Evolutionary conservation across 495 filamentous ascomycete genomes (phyloP), one percentile per base, ranked within the genome.

Genomic region (Trichoderma orchidacearum): DNA sequence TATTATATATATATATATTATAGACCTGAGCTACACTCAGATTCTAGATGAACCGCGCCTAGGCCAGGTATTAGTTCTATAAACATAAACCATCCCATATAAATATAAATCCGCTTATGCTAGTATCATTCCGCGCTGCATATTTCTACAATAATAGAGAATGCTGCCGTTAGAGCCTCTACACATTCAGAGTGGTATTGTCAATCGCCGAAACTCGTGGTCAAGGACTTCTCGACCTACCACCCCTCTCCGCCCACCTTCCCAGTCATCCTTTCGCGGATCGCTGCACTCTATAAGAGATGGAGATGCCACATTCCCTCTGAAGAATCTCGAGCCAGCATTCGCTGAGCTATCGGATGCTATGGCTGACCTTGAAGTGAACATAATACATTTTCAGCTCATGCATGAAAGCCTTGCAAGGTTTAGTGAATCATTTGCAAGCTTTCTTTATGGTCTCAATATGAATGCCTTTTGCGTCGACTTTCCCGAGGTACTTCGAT

Each of bases 381-480:
- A 98, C 69, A 93, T 97, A 76, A 90, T 93, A 84, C 89, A 96
- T 63, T 79, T 98, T 59, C 92, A 96, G 70, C 71, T 95, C 56
- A 94, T 98, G 89, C 90, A 98, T 67, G 92, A 98, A 73, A 95
- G 89, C 61, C 64, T 98, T 68, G 84, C 89, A 36, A 81, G 93
- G 8, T 98, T 98, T 69, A 92, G 86, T 67, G 93, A 98, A 77
- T 93, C 84, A 69, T 98, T 98, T 66, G 92, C 91, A 0, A 87
- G 83, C 64, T 97, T 98, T 61, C 65, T 98, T 54, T 97, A 97
- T 59, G 93, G 93, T 3, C 66, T 98, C 68, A 96, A 97, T 62
- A 94, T 98, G 89, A 97, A 96, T 70, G 93, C 94, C 4, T 98
- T 96, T 65, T 98, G 93, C 68, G 91, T 97, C 34, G 93, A 97